Conservation (phyloP, 2,329 filamentous ascomycete genomes). For the Aspergillus japonicus region DNA sequence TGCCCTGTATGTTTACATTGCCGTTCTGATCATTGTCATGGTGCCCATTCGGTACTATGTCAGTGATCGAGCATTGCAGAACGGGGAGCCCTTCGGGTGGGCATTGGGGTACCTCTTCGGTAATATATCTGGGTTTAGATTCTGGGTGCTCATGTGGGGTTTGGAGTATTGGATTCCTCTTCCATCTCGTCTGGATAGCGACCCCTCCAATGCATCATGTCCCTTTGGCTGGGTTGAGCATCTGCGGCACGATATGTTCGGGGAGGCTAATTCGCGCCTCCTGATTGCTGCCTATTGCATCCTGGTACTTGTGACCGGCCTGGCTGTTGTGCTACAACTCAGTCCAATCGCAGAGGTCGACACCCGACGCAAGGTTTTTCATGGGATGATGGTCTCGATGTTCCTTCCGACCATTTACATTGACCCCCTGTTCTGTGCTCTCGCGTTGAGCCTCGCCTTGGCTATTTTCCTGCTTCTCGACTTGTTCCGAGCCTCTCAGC, state of each 20-base stretch:
- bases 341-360: constrained; percentile 84
- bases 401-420: constrained; percentile 82
- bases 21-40: constrained; percentile 66
- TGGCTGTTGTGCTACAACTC: constrained; percentile 72
- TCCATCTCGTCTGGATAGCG: constrained; percentile 48
- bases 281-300: constrained; percentile 73
- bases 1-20: constrained; percentile 72
- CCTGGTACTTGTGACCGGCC: constrained; percentile 65
- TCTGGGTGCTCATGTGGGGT: constrained; percentile 66
- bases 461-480: constrained; percentile 86
- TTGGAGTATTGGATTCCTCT: constrained; percentile 75
- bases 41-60: constrained; percentile 71
- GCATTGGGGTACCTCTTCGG: constrained; percentile 86
- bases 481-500: constrained; percentile 81
- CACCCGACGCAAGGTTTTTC: constrained; percentile 93
- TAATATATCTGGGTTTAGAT: constrained; percentile 69
- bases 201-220: constrained; percentile 42
- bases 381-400: constrained; percentile 98
- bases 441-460: constrained; percentile 77
- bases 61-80: constrained; percentile 62
- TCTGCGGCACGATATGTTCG: constrained; percentile 63
- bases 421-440: constrained; percentile 77
- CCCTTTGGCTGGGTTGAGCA: constrained; percentile 62
- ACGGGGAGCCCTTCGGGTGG: constrained; percentile 86
- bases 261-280: constrained; percentile 79